Conservation (phyloP, 148 eudicot species). For the Beta vulgaris region DNA sequence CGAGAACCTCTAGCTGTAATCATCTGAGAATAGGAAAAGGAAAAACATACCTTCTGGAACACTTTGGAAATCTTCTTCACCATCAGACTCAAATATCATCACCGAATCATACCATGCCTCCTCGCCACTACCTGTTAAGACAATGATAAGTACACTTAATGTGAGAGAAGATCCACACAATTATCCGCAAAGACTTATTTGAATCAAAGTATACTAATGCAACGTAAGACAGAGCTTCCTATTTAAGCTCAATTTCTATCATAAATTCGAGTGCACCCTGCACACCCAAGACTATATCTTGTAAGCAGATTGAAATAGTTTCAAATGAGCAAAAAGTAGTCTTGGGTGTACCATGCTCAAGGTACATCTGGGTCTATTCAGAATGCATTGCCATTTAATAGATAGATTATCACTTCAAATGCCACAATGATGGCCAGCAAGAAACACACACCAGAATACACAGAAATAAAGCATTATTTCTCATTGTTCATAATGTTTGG, state of each 20-base stretch:
- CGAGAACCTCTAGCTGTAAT: background rate
- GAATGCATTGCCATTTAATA: no score
- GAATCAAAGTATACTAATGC: background rate
- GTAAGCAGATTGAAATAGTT: no score
- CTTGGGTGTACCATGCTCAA: no score
- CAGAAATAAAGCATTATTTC: background rate
- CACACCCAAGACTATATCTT: no score
- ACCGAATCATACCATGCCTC: constrained; percentile 91
- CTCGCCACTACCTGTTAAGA: constrained; percentile 56
- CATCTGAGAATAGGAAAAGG: background rate
- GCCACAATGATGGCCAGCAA: background rate
- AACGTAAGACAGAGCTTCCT: background rate
- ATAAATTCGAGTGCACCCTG: no score
- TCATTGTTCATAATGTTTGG: background rate
- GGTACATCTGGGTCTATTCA: no score
- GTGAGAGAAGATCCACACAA: constrained; percentile 9
- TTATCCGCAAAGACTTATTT: constrained; percentile 7
- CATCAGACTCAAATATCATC: constrained; percentile 73
- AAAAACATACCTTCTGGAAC: constrained; percentile 65
- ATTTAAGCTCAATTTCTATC: no score
- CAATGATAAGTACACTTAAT: constrained; percentile 18
- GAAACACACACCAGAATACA: background rate
- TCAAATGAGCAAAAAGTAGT: no score
- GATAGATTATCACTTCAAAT: background rate
- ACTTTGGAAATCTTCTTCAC: constrained; percentile 88